Conservation (phyloP, 148 eudicot species). For the Spergularia bocconei region DNA sequence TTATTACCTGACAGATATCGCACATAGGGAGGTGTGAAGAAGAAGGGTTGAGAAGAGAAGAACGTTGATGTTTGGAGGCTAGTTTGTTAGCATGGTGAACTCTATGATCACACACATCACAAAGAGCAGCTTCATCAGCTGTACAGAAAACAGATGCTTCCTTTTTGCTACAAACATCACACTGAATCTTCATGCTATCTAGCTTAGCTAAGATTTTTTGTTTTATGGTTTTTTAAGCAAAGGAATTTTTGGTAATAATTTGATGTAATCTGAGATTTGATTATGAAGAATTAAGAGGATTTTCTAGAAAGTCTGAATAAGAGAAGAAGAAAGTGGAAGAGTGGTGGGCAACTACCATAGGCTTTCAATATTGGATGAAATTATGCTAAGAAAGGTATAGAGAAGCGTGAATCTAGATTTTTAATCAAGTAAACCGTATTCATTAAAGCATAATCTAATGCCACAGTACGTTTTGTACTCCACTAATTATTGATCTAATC, state of each 20-base stretch:
- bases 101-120: constrained; percentile 44
- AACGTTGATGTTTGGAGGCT: constrained; percentile 43
- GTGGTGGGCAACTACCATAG: constrained; percentile 6
- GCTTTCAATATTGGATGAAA: background rate
- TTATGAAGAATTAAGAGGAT: background rate
- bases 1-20: constrained; percentile 47
- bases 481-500: too few relatives aligned
- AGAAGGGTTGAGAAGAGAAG: constrained; percentile 34
- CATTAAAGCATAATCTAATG: too few relatives aligned
- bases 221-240: background rate
- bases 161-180: constrained; percentile 44
- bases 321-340: constrained; percentile 4
- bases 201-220: background rate
- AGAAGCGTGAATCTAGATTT: background rate
- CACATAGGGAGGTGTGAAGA: constrained; percentile 32
- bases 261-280: constrained; percentile 1
- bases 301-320: background rate
- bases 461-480: background rate
- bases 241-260: background rate
- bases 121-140: constrained; percentile 59
- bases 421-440: background rate
- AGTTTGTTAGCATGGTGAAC: constrained; percentile 53
- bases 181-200: constrained; percentile 44
- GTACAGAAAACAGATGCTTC: constrained; percentile 45
- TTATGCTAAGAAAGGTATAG: background rate